These are phyloP conservation scores for Mikania micrantha DNA, from an alignment of 129 eudicot species.

Conservation along the genomic window DNA sequence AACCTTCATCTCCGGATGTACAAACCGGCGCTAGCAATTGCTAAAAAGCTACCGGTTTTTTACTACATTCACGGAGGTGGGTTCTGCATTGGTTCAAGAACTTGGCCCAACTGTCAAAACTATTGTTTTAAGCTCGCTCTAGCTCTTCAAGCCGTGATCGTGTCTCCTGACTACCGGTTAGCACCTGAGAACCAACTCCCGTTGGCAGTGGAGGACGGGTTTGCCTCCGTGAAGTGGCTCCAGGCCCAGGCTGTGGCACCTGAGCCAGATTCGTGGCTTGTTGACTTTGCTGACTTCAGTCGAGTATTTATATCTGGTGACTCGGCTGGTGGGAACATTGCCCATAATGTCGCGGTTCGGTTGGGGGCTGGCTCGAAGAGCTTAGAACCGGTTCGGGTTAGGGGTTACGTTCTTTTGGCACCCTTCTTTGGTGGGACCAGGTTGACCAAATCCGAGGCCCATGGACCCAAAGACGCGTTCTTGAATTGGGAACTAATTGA, in stretches of 20 bases:
- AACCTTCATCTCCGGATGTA: constrained; percentile 64
- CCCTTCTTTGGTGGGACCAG: constrained; percentile 78
- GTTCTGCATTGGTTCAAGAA: constrained; percentile 73
- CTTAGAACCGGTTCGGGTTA: constrained; percentile 52
- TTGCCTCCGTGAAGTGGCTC: constrained; percentile 63
- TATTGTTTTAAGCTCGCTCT: constrained; percentile 60
- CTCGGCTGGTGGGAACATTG: constrained; percentile 83
- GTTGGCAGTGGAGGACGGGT: constrained; percentile 66
- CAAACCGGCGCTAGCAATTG: constrained; percentile 42
- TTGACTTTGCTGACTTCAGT: constrained; percentile 49
- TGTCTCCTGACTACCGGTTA: constrained; percentile 72
- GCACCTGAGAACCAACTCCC: constrained; percentile 74
- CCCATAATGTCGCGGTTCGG: constrained; percentile 65
- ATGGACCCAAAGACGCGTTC: constrained; percentile 74
- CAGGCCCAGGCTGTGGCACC: constrained; percentile 41
- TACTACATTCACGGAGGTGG: constrained; percentile 87
- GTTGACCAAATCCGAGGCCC: constrained; percentile 54
- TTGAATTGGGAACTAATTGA: constrained; percentile 72
- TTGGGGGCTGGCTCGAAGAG: constrained; percentile 45
- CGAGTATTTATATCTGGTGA: constrained; percentile 64
- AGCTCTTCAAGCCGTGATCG: constrained; percentile 52
- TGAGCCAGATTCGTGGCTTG: constrained; percentile 56
- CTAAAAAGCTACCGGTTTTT: constrained; percentile 50
- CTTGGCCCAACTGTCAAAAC: constrained; percentile 87
- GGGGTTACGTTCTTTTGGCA: constrained; percentile 66